phyloP scores from a whole-genome alignment of 179 eudicot species.

The Camellia oleifera region DNA sequence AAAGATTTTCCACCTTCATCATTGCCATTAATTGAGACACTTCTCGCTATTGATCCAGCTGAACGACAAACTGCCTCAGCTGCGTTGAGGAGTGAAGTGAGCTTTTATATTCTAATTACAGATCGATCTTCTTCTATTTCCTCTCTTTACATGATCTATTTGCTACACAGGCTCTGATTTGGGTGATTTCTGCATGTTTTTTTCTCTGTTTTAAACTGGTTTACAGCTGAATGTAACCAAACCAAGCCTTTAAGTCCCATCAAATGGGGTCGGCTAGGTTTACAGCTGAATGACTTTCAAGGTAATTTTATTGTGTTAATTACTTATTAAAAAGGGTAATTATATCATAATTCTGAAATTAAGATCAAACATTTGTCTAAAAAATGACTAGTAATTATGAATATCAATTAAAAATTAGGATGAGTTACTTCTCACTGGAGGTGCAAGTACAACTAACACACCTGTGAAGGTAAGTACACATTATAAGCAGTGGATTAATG shows the following conservation, averaged over 20 bases:
- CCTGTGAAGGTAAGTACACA: no score
- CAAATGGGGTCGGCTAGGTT: no score
- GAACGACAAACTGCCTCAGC: slow-evolving; percentile 72
- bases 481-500: no score
- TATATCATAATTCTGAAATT: no score
- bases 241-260: no score
- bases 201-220: not conserved
- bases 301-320: not conserved
- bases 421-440: no score
- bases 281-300: not conserved
- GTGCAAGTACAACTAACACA: no score
- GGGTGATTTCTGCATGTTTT: not conserved
- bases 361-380: no score
- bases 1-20: slow-evolving; percentile 76
- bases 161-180: not conserved
- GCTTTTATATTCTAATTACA: slow-evolving; percentile 17
- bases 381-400: no score
- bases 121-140: not conserved
- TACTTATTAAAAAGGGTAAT: no score
- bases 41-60: slow-evolving; percentile 71
- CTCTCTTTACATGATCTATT: not conserved
- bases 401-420: no score
- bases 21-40: slow-evolving; percentile 65
- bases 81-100: slow-evolving; percentile 75
- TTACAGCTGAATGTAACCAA: not conserved